These are phyloP conservation scores for Fragaria iinumae DNA, from an alignment of 306 rosid species.

Conservation along the genomic window DNA sequence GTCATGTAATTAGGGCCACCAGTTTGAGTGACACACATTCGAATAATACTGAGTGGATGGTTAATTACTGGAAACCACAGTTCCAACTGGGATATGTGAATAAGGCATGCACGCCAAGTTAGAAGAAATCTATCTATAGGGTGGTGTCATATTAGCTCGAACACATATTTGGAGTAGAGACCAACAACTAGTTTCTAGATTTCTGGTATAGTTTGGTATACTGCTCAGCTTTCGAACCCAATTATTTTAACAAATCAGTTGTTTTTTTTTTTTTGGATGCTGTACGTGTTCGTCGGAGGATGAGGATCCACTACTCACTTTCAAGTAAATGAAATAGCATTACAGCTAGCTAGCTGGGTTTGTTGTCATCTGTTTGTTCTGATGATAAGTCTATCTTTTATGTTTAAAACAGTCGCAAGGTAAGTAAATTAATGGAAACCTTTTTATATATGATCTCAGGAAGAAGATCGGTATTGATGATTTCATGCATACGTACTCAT, in stretches of 20 bases:
- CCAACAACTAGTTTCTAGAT: neutral
- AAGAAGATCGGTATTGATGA: neutral
- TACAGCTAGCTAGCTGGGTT: neutral
- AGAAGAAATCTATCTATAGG: neutral
- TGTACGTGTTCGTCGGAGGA: neutral
- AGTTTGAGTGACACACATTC: neutral
- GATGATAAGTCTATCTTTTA: neutral
- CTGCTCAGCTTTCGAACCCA: neutral
- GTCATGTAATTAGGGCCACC: neutral
- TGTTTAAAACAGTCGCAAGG: no score
- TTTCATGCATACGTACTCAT: neutral
- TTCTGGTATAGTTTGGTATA: neutral
- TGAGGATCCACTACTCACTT: neutral
- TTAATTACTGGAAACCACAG: neutral
- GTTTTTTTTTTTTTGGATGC: neutral
- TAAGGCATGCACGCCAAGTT: neutral
- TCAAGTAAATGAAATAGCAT: neutral
- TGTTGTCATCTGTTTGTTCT: neutral
- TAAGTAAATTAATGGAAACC: neutral
- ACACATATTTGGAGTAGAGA: neutral
- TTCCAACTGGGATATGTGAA: neutral
- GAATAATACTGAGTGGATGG: neutral
- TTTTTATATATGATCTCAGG: neutral
- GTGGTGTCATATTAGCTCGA: neutral
- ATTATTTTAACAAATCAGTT: neutral